These are phyloP conservation scores for Piper betle DNA, from an alignment of 164 flowering plant species.

Conservation along the genomic window DNA sequence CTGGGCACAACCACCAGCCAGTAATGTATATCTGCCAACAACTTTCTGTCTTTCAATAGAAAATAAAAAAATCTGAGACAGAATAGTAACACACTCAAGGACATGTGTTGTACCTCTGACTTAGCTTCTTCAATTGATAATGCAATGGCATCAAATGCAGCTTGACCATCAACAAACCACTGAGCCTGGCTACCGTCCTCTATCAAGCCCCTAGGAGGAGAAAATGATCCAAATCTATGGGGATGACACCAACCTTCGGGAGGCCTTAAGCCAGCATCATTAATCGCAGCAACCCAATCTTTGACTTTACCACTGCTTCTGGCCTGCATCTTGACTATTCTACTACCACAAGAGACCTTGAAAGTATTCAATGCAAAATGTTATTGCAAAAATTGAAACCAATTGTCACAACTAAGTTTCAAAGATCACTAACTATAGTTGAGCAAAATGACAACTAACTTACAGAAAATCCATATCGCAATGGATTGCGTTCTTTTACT, in stretches of 20 bases:
- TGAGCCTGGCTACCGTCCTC: constrained; percentile 95
- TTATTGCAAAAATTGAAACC: neutral
- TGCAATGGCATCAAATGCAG: constrained; percentile 97
- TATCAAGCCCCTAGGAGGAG: constrained; percentile 91
- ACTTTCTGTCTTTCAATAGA: neutral
- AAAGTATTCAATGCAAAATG: constrained; percentile 2
- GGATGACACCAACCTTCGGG: constrained; percentile 99
- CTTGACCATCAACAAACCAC: constrained; percentile 92
- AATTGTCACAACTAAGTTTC: neutral
- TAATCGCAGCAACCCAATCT: constrained; percentile 95
- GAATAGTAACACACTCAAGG: neutral
- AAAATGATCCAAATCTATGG: constrained; percentile 96
- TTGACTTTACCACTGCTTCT: constrained; percentile 51
- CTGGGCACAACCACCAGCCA: constrained; percentile 99
- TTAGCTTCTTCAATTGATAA: constrained; percentile 78
- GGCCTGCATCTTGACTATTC: constrained; percentile 58
- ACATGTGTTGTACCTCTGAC: constrained; percentile 60
- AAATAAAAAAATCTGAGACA: neutral
- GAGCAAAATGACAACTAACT: constrained; percentile 5
- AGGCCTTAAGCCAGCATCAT: constrained; percentile 90
- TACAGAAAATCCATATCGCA: constrained; percentile 83
- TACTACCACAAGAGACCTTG: constrained; percentile 82
- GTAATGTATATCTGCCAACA: constrained; percentile 82
- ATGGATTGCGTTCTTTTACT: constrained; percentile 77
- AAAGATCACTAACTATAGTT: neutral